phyloP scores from a whole-genome alignment of 139 green algal genomes.

The Nannochloris sp. region DNA sequence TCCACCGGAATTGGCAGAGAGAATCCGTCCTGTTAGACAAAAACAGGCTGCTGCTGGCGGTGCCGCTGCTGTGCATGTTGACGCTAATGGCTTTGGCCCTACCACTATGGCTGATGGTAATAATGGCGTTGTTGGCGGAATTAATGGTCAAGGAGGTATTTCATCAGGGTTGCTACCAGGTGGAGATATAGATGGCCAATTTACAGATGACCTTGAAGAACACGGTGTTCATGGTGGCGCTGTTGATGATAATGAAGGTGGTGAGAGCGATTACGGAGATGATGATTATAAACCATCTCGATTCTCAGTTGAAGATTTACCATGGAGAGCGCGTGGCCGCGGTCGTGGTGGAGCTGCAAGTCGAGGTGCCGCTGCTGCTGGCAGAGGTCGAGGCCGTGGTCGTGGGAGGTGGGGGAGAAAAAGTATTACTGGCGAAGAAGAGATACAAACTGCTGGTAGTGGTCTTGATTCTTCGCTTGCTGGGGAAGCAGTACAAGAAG shows the following conservation, averaged over 20 bases:
- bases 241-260: too few species aligned
- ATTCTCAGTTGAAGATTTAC: background rate
- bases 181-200: too few species aligned
- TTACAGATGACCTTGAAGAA: too few species aligned
- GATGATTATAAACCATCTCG: background rate
- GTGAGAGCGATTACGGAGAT: too few species aligned
- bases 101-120: background rate
- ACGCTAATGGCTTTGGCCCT: background rate
- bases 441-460: background rate
- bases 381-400: slow-evolving; percentile 12
- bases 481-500: background rate
- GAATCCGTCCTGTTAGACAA: slow-evolving; percentile 8
- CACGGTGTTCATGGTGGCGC: too few species aligned
- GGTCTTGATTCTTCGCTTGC: slow-evolving; percentile 3
- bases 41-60: background rate
- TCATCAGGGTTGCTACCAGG: too few species aligned
- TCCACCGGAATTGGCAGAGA: slow-evolving; percentile 19
- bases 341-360: background rate
- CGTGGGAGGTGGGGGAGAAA: slow-evolving; percentile 8
- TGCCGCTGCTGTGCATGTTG: background rate
- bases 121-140: background rate
- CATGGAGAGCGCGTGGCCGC: background rate
- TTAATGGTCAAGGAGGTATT: too few species aligned
- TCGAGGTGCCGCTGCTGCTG: background rate
- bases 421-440: background rate